A percentile compares a stretch with the other conserved stretches of the same genome.
These are phyloP conservation scores for Excoecaria cochinchinensis DNA, from an alignment of 345 rosid genomes.

Conservation along the genomic window DNA sequence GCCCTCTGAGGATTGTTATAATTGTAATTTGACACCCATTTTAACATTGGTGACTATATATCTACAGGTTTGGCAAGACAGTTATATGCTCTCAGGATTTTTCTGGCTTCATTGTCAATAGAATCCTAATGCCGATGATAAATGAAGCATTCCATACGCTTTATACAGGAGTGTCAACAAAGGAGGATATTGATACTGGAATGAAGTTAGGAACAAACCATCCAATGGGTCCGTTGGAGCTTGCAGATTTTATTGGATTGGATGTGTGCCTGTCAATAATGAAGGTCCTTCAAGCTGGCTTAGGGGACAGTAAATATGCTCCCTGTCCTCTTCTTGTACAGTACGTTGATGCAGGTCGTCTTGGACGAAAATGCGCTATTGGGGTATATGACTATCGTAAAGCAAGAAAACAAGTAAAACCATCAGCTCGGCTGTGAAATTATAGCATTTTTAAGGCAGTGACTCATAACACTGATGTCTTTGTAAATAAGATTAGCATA, in stretches of 20 bases:
- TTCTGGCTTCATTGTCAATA: conserved; percentile 78
- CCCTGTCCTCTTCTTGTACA: conserved; percentile 87
- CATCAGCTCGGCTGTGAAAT: conserved; percentile 51
- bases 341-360: conserved; percentile 81
- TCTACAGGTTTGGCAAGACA: conserved; percentile 71
- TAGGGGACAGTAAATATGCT: conserved; percentile 64
- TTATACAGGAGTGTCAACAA: conserved; percentile 85
- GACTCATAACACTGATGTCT: background rate
- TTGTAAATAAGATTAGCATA: background rate
- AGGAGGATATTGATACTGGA: conserved; percentile 85
- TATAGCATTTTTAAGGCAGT: background rate
- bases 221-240: conserved; percentile 82
- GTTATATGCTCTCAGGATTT: conserved; percentile 76
- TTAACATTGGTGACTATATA: background rate
- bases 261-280: conserved; percentile 79
- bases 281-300: conserved; percentile 69
- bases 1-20: background rate
- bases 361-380: conserved; percentile 70
- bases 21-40: background rate
- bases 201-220: conserved; percentile 58
- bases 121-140: conserved; percentile 97
- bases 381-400: conserved; percentile 73
- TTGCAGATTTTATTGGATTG: conserved; percentile 82
- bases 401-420: conserved; percentile 22
- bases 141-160: conserved; percentile 84